Evolutionary conservation across 2,329 filamentous ascomycete species (phyloP).

Genomic region (Phyllosticta ampelicida): DNA sequence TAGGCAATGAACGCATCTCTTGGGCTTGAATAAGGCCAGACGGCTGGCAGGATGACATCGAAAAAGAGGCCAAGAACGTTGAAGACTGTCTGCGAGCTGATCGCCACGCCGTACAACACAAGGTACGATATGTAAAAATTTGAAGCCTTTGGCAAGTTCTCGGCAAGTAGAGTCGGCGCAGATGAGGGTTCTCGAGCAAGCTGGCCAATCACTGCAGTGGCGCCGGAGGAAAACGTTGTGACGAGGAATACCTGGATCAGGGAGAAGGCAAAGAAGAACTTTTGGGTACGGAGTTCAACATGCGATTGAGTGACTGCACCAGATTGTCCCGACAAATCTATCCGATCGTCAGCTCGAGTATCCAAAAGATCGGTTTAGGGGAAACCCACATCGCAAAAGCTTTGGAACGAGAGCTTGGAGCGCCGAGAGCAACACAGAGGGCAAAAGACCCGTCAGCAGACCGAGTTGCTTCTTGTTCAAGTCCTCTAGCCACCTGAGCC

Average conservation of each 20-base stretch:
- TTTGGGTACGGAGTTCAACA: slow-evolving; percentile 32
- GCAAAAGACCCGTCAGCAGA: slow-evolving; percentile 37
- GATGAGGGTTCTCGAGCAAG: slow-evolving; percentile 23
- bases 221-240: slow-evolving; percentile 29
- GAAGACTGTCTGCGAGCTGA: slow-evolving; percentile 74
- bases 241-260: slow-evolving; percentile 34
- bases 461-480: slow-evolving; percentile 33
- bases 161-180: slow-evolving; percentile 23
- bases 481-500: slow-evolving; percentile 32
- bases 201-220: slow-evolving; percentile 37
- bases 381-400: slow-evolving; percentile 24
- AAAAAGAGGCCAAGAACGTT: slow-evolving; percentile 71
- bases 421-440: slow-evolving; percentile 31
- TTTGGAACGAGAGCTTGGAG: slow-evolving; percentile 37
- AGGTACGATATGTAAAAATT: slow-evolving; percentile 35
- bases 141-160: slow-evolving; percentile 25
- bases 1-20: slow-evolving; percentile 37
- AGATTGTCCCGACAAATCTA: slow-evolving; percentile 27
- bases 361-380: neutral
- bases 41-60: slow-evolving; percentile 62
- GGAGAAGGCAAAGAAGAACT: slow-evolving; percentile 31
- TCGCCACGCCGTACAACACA: slow-evolving; percentile 38
- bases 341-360: slow-evolving; percentile 11
- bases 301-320: slow-evolving; percentile 32
- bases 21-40: slow-evolving; percentile 22